These are phyloP conservation scores for Collybia nuda DNA, from an alignment of 768 basidiomycete species.

Conservation along the genomic window DNA sequence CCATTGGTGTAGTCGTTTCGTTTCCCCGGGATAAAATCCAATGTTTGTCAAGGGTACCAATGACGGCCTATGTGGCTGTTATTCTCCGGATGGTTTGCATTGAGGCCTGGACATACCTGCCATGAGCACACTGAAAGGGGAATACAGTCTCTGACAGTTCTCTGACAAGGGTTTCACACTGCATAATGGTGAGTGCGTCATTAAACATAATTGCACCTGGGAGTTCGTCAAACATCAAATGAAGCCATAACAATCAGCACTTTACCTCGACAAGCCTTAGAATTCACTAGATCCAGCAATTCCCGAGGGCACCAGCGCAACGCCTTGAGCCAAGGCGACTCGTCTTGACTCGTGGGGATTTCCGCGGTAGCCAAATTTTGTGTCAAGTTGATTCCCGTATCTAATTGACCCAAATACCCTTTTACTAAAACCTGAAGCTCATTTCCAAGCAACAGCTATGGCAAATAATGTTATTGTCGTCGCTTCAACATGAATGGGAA, in stretches of 20 bases:
- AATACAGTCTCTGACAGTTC: conserved; percentile 72
- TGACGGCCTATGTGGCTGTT: conserved; percentile 30
- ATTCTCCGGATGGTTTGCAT: background rate
- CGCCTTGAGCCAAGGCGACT: conserved; percentile 63
- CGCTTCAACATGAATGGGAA: conserved; percentile 9
- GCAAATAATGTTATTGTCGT: conserved; percentile 4
- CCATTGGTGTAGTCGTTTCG: conserved; percentile 8
- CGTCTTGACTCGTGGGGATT: conserved; percentile 18
- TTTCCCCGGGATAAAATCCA: conserved; percentile 5
- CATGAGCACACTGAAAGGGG: conserved; percentile 97
- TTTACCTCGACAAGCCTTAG: conserved; percentile 92
- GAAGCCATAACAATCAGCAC: conserved; percentile 4
- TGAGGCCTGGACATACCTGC: conserved; percentile 50
- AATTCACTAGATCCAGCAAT: conserved; percentile 84
- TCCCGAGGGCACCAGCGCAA: conserved; percentile 82
- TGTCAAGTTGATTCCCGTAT: conserved; percentile 38
- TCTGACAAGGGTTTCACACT: conserved; percentile 68
- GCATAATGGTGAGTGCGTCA: conserved; percentile 64
- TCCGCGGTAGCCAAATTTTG: background rate
- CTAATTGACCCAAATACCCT: conserved; percentile 63
- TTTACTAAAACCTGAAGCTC: conserved; percentile 79
- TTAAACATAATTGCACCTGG: conserved; percentile 98
- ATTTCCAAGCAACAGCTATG: conserved; percentile 60
- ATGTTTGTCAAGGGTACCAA: conserved; percentile 37
- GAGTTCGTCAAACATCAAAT: conserved; percentile 3